These are phyloP conservation scores for Penicillium fimorum DNA, from an alignment of 495 filamentous ascomycete genomes.

Conservation along the genomic window DNA sequence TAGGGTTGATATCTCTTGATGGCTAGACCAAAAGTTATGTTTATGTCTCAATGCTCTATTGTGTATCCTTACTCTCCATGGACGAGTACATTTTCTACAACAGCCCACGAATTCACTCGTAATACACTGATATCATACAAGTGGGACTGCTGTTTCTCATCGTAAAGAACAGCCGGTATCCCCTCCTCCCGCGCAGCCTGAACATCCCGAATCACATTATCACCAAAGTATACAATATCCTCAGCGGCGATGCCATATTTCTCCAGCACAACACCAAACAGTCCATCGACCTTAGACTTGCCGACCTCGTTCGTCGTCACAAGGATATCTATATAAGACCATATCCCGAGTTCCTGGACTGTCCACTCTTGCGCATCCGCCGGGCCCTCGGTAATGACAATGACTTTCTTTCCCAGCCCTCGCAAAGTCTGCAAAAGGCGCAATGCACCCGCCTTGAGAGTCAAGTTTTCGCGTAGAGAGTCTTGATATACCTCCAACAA, in stretches of 20 bases:
- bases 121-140: slow-evolving; percentile 15
- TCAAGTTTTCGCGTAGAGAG: slow-evolving; percentile 19
- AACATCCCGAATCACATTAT: slow-evolving; percentile 34
- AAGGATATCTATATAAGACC: slow-evolving; percentile 34
- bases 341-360: slow-evolving; percentile 27
- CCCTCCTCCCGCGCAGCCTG: slow-evolving; percentile 24
- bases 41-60: slow-evolving; percentile 11
- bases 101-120: slow-evolving; percentile 21
- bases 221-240: slow-evolving; percentile 36
- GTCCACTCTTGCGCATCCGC: slow-evolving; percentile 44
- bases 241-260: slow-evolving; percentile 23
- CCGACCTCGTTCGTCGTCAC: slow-evolving; percentile 38
- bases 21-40: slow-evolving; percentile 28
- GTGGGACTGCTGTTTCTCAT: slow-evolving; percentile 27
- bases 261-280: slow-evolving; percentile 33
- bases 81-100: slow-evolving; percentile 16
- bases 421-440: slow-evolving; percentile 24
- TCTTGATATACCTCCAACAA: slow-evolving; percentile 28
- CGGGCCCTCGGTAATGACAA: slow-evolving; percentile 39
- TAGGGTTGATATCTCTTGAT: slow-evolving; percentile 20
- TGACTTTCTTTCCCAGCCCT: slow-evolving; percentile 29
- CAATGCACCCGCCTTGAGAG: slow-evolving; percentile 28
- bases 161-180: slow-evolving; percentile 35
- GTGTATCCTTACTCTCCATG: slow-evolving; percentile 5
- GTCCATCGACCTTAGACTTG: slow-evolving; percentile 33